A percentile compares a stretch with the other conserved stretches of the same genome.
Conservation (phyloP, 768 basidiomycete genomes). For the Leccinellum rugosiceps region DNA sequence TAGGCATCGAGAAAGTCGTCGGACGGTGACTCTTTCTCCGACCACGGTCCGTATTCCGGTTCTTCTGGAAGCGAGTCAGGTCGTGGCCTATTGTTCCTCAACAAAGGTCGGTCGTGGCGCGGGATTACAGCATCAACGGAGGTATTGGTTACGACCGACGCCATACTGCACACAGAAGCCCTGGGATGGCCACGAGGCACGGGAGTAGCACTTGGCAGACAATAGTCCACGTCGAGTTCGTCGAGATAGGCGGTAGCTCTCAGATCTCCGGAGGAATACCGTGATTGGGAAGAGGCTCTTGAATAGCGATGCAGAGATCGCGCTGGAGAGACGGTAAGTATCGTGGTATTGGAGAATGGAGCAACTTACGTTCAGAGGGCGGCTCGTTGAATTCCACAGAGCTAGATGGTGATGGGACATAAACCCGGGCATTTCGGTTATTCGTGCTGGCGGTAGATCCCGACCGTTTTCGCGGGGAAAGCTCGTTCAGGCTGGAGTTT, state of each 20-base stretch:
- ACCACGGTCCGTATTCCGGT: constrained; percentile 19
- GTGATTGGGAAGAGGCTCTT: constrained; percentile 33
- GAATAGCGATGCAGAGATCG: constrained; percentile 18
- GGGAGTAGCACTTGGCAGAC: constrained; percentile 21
- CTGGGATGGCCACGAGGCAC: constrained; percentile 21
- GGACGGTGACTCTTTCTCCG: constrained; percentile 23
- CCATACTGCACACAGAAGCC: constrained; percentile 51
- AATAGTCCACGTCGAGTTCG: constrained; percentile 30
- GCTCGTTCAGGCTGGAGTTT: constrained; percentile 5
- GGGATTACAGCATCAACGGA: constrained; percentile 60
- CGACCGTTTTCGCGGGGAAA: constrained; percentile 17
- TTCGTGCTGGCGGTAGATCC: constrained; percentile 10
- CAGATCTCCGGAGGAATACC: constrained; percentile 26
- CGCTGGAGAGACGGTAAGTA: constrained; percentile 10
- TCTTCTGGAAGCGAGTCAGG: constrained; percentile 18
- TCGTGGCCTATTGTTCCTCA: constrained; percentile 9
- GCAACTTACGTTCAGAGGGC: constrained; percentile 10
- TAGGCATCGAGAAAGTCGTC: constrained; percentile 39
- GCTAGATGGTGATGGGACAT: constrained; percentile 10
- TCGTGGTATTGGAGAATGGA: background rate
- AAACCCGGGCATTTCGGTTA: constrained; percentile 22
- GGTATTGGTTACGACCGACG: constrained; percentile 53
- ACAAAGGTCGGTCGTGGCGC: constrained; percentile 24
- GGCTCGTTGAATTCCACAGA: constrained; percentile 6
- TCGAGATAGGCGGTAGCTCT: constrained; percentile 26